phyloP scores from a whole-genome alignment of 805 yeast species.

The Grigorovia yakushimaensis region DNA sequence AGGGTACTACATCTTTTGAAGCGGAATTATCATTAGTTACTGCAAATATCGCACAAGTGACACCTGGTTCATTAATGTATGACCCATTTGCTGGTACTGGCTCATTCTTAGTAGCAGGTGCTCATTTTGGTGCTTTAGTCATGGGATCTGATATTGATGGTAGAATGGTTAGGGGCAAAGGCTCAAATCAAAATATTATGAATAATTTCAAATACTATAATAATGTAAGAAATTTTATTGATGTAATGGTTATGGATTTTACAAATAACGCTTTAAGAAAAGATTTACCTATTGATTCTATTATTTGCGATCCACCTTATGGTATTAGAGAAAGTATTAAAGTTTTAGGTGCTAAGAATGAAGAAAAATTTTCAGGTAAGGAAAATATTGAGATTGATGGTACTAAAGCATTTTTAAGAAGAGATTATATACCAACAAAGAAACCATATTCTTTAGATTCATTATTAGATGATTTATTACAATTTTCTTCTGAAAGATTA shows the following conservation, averaged over 20 bases:
- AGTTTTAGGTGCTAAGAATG: constrained; percentile 77
- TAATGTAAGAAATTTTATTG: constrained; percentile 49
- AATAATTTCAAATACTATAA: constrained; percentile 71
- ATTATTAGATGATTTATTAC: constrained; percentile 66
- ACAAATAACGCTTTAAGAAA: constrained; percentile 76
- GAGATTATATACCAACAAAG: constrained; percentile 86
- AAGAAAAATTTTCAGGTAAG: constrained; percentile 58
- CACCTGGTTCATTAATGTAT: constrained; percentile 55
- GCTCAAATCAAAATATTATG: constrained; percentile 34
- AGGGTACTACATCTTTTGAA: constrained; percentile 95
- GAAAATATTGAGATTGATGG: constrained; percentile 72
- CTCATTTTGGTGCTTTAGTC: constrained; percentile 69
- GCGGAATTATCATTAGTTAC: constrained; percentile 84
- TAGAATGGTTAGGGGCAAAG: constrained; percentile 60
- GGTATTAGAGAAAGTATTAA: constrained; percentile 94
- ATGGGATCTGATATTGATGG: constrained; percentile 90
- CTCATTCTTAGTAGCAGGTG: constrained; percentile 81
- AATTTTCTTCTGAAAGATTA: constrained; percentile 62
- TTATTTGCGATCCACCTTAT: constrained; percentile 95
- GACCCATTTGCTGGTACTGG: constrained; percentile 98
- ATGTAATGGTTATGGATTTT: constrained; percentile 85
- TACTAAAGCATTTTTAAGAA: constrained; percentile 60
- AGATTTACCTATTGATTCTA: constrained; percentile 58
- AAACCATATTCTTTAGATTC: constrained; percentile 77
- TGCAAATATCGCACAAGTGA: constrained; percentile 76